Evolutionary conservation across 768 basidiomycete species (phyloP).

Genomic region (Boletus pseudopeckii): DNA sequence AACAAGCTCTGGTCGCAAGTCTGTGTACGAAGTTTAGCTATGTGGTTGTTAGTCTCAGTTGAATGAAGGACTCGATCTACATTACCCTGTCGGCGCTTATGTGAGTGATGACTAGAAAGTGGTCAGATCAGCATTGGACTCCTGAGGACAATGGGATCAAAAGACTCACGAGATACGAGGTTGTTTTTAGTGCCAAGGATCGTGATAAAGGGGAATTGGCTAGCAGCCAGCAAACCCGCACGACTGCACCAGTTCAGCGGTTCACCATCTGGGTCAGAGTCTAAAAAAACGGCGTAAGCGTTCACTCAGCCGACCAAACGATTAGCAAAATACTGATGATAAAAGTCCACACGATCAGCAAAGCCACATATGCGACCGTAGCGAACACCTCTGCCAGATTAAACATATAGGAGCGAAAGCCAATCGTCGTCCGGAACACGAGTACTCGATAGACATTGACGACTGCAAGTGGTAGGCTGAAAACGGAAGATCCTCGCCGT

Average conservation of each 20-base stretch:
- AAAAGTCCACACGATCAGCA: constrained; percentile 36
- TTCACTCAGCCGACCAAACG: background rate
- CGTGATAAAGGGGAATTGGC: constrained; percentile 40
- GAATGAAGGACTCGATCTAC: background rate
- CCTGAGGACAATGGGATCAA: background rate
- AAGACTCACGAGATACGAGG: constrained; percentile 17
- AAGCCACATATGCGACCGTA: constrained; percentile 35
- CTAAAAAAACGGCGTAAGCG: constrained; percentile 9
- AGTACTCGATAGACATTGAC: constrained; percentile 34
- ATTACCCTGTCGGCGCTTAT: constrained; percentile 23
- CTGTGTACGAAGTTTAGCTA: constrained; percentile 44
- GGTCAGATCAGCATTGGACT: background rate
- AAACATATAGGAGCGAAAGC: constrained; percentile 35
- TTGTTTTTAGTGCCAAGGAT: constrained; percentile 44
- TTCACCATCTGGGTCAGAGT: constrained; percentile 16
- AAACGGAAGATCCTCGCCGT: constrained; percentile 10
- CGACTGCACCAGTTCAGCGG: constrained; percentile 34
- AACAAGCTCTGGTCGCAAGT: constrained; percentile 42
- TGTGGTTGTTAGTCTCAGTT: background rate
- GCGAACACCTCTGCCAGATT: constrained; percentile 42
- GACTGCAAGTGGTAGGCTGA: constrained; percentile 29
- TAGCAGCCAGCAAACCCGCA: constrained; percentile 29
- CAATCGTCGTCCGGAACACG: constrained; percentile 36
- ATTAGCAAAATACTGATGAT: constrained; percentile 33
- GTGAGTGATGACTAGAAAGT: constrained; percentile 16